These are phyloP conservation scores for Colletotrichum orchidophilum DNA, from an alignment of 2,329 filamentous ascomycete species.

Conservation along the genomic window DNA sequence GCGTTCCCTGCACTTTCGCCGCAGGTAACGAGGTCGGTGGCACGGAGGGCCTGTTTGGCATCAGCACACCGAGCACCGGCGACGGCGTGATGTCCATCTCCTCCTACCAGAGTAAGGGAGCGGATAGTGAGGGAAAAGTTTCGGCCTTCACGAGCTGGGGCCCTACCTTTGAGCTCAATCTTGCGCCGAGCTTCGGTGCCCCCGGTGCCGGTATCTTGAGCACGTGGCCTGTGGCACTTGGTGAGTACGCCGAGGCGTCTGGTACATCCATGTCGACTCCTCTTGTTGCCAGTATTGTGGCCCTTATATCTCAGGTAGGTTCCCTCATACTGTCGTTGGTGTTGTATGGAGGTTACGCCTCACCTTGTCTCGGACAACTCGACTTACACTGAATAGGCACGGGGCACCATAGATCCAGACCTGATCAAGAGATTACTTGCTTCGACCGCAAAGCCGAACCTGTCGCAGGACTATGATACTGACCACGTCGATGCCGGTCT, in stretches of 20 bases:
- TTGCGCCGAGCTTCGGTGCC: constrained; percentile 64
- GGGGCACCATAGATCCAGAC: constrained; percentile 58
- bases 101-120: constrained; percentile 56
- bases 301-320: constrained; percentile 59
- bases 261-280: constrained; percentile 71
- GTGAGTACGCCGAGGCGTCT: constrained; percentile 61
- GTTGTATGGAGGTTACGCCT: not conserved
- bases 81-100: constrained; percentile 59
- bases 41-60: constrained; percentile 56
- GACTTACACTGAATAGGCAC: constrained; percentile 33
- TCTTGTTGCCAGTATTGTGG: constrained; percentile 62
- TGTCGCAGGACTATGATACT: constrained; percentile 32
- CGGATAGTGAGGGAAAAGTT: not conserved
- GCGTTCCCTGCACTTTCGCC: constrained; percentile 62
- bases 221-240: constrained; percentile 58
- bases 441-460: constrained; percentile 57
- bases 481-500: constrained; percentile 12
- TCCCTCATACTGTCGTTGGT: not conserved
- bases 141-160: constrained; percentile 66
- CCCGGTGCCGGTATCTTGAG: constrained; percentile 68
- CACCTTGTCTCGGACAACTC: rapidly evolving
- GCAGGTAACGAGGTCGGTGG: constrained; percentile 58
- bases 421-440: constrained; percentile 60
- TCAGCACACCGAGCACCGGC: constrained; percentile 58
- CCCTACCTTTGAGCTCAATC: constrained; percentile 66